Evolutionary conservation across 202 grass and related monocot genomes (phyloP).

Genomic region (Bolboschoenoplectus hybrid): DNA sequence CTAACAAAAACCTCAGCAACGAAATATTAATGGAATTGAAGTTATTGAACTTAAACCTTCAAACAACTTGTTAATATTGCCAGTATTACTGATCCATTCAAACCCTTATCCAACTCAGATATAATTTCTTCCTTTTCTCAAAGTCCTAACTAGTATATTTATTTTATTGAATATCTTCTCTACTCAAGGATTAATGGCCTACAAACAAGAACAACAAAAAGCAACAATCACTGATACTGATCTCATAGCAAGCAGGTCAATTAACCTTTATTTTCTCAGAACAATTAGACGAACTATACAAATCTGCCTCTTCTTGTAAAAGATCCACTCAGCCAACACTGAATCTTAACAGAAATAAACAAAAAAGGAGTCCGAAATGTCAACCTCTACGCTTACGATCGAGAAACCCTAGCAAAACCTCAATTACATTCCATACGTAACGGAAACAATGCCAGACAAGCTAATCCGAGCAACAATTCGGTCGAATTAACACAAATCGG

Average conservation of each 20-base stretch:
- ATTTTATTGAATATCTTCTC: background rate
- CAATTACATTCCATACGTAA: background rate
- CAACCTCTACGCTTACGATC: background rate
- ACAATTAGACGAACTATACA: background rate
- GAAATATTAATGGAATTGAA: background rate
- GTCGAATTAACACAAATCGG: background rate
- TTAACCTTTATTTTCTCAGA: background rate
- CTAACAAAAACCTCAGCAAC: background rate
- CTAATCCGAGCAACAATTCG: background rate
- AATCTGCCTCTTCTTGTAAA: background rate
- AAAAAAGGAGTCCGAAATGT: background rate
- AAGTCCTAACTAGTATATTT: background rate
- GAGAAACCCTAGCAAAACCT: slow-evolving; percentile 18
- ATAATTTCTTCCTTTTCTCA: background rate
- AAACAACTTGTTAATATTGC: background rate
- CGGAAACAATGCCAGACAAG: no score
- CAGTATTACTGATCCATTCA: background rate
- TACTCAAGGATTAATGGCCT: background rate
- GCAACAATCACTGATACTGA: background rate
- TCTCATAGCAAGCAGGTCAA: slow-evolving; percentile 8
- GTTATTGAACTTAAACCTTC: slow-evolving; percentile 40
- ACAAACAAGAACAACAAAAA: background rate
- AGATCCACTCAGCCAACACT: background rate
- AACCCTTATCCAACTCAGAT: background rate
- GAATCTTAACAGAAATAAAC: background rate